Conservation (phyloP, 2,329 filamentous ascomycete genomes). For the Colletotrichum sp. region DNA sequence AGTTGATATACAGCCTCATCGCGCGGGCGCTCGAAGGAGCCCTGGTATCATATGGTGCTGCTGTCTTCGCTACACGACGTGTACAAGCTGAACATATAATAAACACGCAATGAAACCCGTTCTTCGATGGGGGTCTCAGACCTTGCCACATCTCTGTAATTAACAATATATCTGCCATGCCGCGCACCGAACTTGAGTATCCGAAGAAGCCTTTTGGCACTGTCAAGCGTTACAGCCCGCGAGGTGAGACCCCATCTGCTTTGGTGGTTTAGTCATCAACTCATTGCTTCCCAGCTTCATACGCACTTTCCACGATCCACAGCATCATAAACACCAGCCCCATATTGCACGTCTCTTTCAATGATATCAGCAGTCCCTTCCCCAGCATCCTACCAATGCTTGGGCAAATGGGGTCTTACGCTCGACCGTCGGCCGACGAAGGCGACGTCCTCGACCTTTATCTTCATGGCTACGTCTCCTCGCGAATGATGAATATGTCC, state of each 20-base stretch:
- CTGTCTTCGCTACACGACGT: background rate
- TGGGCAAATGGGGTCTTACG: slow-evolving; percentile 79
- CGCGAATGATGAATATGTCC: slow-evolving; percentile 74
- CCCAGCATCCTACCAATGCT: slow-evolving; percentile 86
- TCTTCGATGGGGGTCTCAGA: background rate
- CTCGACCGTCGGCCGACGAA: slow-evolving; percentile 61
- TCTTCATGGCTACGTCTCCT: slow-evolving; percentile 84
- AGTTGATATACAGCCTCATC: background rate
- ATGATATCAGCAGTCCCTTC: slow-evolving; percentile 67
- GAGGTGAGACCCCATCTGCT: slow-evolving; percentile 51
- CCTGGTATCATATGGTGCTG: background rate
- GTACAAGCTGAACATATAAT: background rate
- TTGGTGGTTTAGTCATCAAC: background rate
- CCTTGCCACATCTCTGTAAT: background rate
- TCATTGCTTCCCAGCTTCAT: slow-evolving; percentile 58
- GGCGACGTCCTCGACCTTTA: slow-evolving; percentile 77
- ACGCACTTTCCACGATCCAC: slow-evolving; percentile 77
- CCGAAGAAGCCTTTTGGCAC: slow-evolving; percentile 69
- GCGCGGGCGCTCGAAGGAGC: background rate
- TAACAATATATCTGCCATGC: slow-evolving; percentile 35
- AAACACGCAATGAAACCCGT: background rate
- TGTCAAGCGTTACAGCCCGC: slow-evolving; percentile 69
- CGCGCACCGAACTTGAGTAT: slow-evolving; percentile 57
- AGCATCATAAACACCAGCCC: slow-evolving; percentile 75
- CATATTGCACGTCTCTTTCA: slow-evolving; percentile 83